Evolutionary conservation across 176 grass and related monocot genomes (phyloP), one percentile per base, ranked within the genome.

Genomic region (Alopecurus myosuroides): DNA sequence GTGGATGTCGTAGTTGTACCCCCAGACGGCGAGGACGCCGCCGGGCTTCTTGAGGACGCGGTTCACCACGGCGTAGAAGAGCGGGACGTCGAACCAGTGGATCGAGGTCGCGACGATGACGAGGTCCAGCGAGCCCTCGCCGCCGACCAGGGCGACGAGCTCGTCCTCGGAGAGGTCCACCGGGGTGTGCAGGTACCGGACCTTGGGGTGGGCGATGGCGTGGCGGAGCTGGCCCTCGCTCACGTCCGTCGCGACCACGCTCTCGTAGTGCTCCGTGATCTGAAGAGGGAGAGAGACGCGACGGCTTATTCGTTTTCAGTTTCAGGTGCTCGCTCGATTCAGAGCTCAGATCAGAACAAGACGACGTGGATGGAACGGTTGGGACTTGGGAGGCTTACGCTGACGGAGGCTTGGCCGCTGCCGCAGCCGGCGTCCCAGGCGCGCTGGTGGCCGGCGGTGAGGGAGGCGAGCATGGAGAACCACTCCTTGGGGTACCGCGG

Each of bases 31-130:
- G 46, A 97, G 52, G n/a, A 90, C 70, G 87, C 94, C 92, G 40
- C 90, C 77, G 55, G 94, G 92, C 90, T 87, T 94, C 55, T 29
- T 81, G 14, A 97, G 85, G 15, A 76, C 89, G 63, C 88, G 88
- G 57, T 80, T 92, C 39, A 36, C 94, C 14, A 92, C 81, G 13
- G 80, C 81, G 87, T 97, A 97, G 89, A 97, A 94, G 66, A 85
- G 74, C 20, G 87, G 91, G 41, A 94, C 25, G 87, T 94, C 87
- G 82, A 94, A 97, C 94, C 94, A 92, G 85, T 94, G 92, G 55
- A 94, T 82, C n/a, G 89, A 48, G 30, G 88, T 77, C 39, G 94
- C 94, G 37, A 84, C 85, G 49, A 81, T 84, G 26, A 97, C 79
- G 25, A 97, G 79, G 79, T 97, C 92, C 64, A 97, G 61, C 15